Evolutionary conservation across 345 rosid genomes (phyloP).

Genomic region (Camelina laxa): DNA sequence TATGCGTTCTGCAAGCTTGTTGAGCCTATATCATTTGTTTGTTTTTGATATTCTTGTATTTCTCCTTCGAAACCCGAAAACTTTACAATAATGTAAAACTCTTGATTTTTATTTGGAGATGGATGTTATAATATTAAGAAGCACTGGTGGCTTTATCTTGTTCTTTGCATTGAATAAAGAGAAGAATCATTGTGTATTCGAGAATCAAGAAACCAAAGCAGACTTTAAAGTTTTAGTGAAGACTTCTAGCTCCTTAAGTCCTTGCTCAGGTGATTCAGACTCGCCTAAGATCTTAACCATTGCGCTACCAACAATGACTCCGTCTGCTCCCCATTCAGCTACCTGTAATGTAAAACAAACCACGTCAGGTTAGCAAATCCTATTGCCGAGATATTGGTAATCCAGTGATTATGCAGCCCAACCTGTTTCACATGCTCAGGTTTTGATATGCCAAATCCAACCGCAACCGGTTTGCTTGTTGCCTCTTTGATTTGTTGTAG

Average conservation of each 20-base stretch:
- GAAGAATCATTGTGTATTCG: conserved; percentile 41
- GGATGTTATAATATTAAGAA: conserved; percentile 27
- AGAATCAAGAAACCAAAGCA: conserved; percentile 56
- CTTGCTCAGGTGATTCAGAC: conserved; percentile 75
- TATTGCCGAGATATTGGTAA: background rate
- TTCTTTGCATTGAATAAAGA: conserved; percentile 19
- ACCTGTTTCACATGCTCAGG: conserved; percentile 89
- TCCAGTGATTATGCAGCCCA: conserved; percentile 18
- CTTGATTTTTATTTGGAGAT: conserved; percentile 33
- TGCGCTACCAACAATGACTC: conserved; percentile 87
- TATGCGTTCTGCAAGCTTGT: conserved; percentile 10
- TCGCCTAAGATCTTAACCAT: conserved; percentile 76
- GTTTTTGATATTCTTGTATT: conserved; percentile 40
- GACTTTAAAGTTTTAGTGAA: conserved; percentile 69
- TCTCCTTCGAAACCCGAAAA: background rate
- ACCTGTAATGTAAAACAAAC: conserved; percentile 46
- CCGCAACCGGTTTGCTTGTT: conserved; percentile 75
- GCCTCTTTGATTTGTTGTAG: conserved; percentile 72
- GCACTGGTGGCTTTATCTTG: conserved; percentile 25
- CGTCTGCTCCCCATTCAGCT: conserved; percentile 89
- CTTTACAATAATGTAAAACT: conserved; percentile 37
- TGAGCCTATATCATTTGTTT: conserved; percentile 41
- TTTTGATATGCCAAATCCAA: conserved; percentile 82
- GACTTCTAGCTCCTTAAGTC: conserved; percentile 62
- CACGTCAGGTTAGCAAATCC: background rate